A percentile compares a stretch with the other conserved stretches of the same genome.
phyloP scores from a whole-genome alignment of 2,329 filamentous ascomycete species.

The Coleophoma cylindrospora region DNA sequence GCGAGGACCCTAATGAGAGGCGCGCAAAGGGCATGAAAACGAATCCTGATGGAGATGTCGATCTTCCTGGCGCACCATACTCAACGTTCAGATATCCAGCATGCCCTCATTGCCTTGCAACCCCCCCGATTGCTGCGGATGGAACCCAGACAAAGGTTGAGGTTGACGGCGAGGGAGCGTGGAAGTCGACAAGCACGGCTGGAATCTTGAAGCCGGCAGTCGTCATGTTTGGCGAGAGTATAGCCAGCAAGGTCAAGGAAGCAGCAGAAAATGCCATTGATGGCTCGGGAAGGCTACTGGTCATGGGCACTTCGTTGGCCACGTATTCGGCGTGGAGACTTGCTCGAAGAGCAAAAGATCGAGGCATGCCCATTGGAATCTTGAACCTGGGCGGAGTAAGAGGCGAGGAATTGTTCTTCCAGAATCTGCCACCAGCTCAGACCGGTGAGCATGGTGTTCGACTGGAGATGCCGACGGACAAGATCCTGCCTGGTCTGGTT shows the following conservation, averaged over 20 bases:
- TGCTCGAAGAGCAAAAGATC: slow-evolving; percentile 75
- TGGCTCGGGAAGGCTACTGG: slow-evolving; percentile 65
- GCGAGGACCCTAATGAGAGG: slow-evolving; percentile 69
- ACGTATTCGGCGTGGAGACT: slow-evolving; percentile 95
- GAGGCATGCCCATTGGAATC: slow-evolving; percentile 79
- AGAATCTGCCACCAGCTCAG: slow-evolving; percentile 45
- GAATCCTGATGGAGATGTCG: slow-evolving; percentile 93
- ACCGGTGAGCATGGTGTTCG: slow-evolving; percentile 47
- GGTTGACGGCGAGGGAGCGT: slow-evolving; percentile 77
- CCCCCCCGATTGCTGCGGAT: slow-evolving; percentile 51
- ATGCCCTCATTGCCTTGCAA: slow-evolving; percentile 72
- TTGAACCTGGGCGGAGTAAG: slow-evolving; percentile 83
- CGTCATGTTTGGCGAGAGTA: slow-evolving; percentile 94
- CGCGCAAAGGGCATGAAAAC: slow-evolving; percentile 67
- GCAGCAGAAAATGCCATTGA: slow-evolving; percentile 79
- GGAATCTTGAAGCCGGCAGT: slow-evolving; percentile 91
- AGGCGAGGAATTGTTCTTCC: slow-evolving; percentile 71
- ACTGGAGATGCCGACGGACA: slow-evolving; percentile 52
- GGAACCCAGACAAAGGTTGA: slow-evolving; percentile 55
- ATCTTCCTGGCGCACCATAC: slow-evolving; percentile 82
- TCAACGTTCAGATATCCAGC: slow-evolving; percentile 86
- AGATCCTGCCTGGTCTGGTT: slow-evolving; percentile 51
- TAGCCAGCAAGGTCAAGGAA: slow-evolving; percentile 61
- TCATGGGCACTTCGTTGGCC: slow-evolving; percentile 85
- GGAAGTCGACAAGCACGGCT: slow-evolving; percentile 57